phyloP scores from a whole-genome alignment of 345 rosid species.

The Rhodamnia rubescens region DNA sequence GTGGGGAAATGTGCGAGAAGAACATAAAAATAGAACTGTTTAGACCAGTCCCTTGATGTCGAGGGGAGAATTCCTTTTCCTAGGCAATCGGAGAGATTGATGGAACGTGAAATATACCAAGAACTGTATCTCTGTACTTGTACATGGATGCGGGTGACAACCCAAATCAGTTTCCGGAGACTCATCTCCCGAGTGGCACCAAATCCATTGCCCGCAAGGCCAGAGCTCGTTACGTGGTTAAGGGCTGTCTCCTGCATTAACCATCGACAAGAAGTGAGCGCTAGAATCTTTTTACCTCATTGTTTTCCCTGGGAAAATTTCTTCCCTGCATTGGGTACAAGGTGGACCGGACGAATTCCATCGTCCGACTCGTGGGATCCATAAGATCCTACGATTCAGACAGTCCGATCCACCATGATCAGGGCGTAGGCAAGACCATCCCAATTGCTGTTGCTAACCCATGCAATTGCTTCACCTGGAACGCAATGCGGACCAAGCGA shows the following conservation, averaged over 20 bases:
- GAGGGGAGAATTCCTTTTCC: background rate
- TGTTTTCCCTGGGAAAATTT: background rate
- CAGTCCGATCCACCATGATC: background rate
- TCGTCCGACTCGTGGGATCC: background rate
- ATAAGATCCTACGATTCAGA: background rate
- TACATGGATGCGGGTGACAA: slow-evolving; percentile 47
- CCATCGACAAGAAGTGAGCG: background rate
- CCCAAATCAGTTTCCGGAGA: slow-evolving; percentile 51
- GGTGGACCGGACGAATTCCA: background rate
- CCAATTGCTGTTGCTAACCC: background rate
- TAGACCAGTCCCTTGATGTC: background rate
- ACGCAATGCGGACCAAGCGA: background rate
- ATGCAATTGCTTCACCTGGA: background rate
- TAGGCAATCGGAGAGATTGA: background rate
- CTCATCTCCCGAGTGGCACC: slow-evolving; percentile 63
- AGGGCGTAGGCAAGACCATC: background rate
- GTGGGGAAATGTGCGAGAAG: background rate
- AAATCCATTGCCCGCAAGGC: slow-evolving; percentile 54
- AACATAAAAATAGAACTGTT: background rate
- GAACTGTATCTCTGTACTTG: slow-evolving; percentile 45
- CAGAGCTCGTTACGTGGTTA: slow-evolving; percentile 48
- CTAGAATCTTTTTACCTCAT: background rate
- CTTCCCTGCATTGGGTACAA: background rate
- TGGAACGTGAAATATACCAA: slow-evolving; percentile 17
- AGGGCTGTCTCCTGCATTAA: slow-evolving; percentile 51